Base-by-base conservation (phyloP, 192 early-diverging fungal species). In the Coemansia sp. region DNA sequence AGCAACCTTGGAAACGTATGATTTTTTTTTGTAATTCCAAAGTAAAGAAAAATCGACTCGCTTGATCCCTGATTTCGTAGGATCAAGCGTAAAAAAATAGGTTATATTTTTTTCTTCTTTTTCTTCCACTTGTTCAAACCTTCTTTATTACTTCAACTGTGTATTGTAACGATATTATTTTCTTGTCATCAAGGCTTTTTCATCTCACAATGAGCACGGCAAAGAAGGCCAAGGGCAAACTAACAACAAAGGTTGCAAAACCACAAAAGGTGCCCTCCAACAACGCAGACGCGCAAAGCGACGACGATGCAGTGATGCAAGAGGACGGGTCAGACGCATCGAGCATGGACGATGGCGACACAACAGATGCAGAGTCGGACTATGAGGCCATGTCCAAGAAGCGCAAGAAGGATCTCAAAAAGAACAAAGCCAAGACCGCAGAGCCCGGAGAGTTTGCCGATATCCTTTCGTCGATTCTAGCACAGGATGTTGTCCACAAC, bases 401-500 rank as follows among this genome's bases (percentile, higher is more conserved):
- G 3, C 62, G 70, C 62, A 73, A 74, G 33, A 59, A 58, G 42
- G 72, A 67, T 0, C 56, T 22, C 32, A 75, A 75, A 42, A 54
- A 63, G n/a, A 62, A 46, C 52, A 70, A 71, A 38, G 66, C 66
- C 34, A 73, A 73, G 60, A 62, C 63, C 5, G 71, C 77, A 0
- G 72, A 73, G 4, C 64, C 67, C 32, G 68, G 65, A 23, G 77
- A 79, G n/a, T 79, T 79, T 42, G 59, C 77, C 33, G 54, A 36
- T 20, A 58, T 68, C 11, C 65, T 79, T 4, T 57, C 71, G n/a
- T 63, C 77, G n/a, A 79, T 79, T 45, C 77, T 79, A 2, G 61
- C 53, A 6, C 77, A 79, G 57, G 65, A 67, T 22, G 54, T 62
- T 15, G 54, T 62, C 0, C 25, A 61, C 4, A 45, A 59, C 38